A percentile compares a stretch with the other conserved stretches of the same genome.
Evolutionary conservation across 345 rosid species (phyloP).

Genomic region (Citrus medica): DNA sequence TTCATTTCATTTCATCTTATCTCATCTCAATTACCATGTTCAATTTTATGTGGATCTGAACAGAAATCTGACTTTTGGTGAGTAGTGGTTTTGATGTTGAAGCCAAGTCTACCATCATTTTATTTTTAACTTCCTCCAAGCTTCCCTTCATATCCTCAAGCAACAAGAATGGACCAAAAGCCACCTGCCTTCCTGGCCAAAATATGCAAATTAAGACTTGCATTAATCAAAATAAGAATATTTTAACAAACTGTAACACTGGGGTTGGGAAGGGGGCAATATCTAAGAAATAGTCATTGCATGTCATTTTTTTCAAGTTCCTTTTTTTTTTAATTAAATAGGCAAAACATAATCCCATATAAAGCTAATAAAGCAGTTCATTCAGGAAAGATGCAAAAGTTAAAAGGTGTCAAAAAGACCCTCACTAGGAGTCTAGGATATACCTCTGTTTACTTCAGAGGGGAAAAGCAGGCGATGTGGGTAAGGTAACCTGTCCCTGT

Average conservation of each 20-base stretch:
- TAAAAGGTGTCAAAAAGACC: background rate
- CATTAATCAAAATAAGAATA: background rate
- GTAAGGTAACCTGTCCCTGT: constrained; percentile 63
- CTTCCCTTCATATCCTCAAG: constrained; percentile 57
- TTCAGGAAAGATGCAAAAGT: background rate
- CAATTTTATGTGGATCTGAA: no score
- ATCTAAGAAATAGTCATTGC: background rate
- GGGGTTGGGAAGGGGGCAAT: background rate
- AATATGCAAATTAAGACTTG: background rate
- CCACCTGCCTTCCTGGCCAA: constrained; percentile 62
- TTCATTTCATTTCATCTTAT: no score
- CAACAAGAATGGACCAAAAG: constrained; percentile 51
- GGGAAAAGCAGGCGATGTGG: constrained; percentile 78
- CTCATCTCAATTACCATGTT: no score
- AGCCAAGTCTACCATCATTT: constrained; percentile 65
- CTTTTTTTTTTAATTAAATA: no score
- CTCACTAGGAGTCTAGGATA: background rate
- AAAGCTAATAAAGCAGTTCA: background rate
- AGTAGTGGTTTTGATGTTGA: constrained; percentile 75
- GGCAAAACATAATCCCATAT: no score
- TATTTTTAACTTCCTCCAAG: constrained; percentile 48
- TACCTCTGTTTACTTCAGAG: constrained; percentile 68
- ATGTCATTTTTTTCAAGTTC: no score
- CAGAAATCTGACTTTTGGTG: constrained; percentile 52
- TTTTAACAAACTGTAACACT: background rate